Evolutionary conservation across 2,329 filamentous ascomycete species (phyloP).

Genomic region (Pyrenophora seminiperda): DNA sequence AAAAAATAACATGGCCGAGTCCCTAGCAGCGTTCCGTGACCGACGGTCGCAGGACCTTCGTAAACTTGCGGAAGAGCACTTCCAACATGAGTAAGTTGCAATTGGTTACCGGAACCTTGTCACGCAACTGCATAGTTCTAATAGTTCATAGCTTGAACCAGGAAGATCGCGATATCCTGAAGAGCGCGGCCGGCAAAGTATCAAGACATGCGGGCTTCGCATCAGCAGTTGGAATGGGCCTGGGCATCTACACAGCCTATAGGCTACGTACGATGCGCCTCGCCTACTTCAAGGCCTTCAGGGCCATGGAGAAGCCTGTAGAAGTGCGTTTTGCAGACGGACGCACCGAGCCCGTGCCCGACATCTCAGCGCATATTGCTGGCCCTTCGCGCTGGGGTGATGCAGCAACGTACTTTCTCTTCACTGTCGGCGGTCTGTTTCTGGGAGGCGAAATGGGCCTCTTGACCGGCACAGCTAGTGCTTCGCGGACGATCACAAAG

Average conservation of each 20-base stretch:
- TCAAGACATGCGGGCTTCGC: slow-evolving; percentile 62
- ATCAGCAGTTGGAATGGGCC: slow-evolving; percentile 63
- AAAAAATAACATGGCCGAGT: slow-evolving; percentile 31
- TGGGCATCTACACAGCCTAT: slow-evolving; percentile 61
- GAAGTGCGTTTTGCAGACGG: slow-evolving; percentile 67
- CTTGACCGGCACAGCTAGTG: slow-evolving; percentile 61
- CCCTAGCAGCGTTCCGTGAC: slow-evolving; percentile 40
- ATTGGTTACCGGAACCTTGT: too few relatives aligned
- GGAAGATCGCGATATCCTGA: slow-evolving; percentile 63
- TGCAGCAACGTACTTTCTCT: slow-evolving; percentile 66
- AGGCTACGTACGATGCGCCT: slow-evolving; percentile 61
- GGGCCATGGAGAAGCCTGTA: slow-evolving; percentile 64
- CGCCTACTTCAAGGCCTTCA: slow-evolving; percentile 66
- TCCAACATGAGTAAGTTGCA: slow-evolving; percentile 40
- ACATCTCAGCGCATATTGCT: slow-evolving; percentile 62
- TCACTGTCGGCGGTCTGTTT: slow-evolving; percentile 65
- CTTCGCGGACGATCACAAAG: slow-evolving; percentile 57
- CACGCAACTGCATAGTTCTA: slow-evolving; percentile 6
- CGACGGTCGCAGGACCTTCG: slow-evolving; percentile 35
- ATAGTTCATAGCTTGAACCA: slow-evolving; percentile 50
- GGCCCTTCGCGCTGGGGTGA: slow-evolving; percentile 63
- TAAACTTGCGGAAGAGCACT: slow-evolving; percentile 39
- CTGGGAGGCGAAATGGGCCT: slow-evolving; percentile 68
- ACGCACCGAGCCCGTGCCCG: slow-evolving; percentile 63
- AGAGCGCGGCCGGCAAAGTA: slow-evolving; percentile 61